Base-by-base conservation (phyloP, 78 protist genomes). In the Andalucia godoyi region DNA sequence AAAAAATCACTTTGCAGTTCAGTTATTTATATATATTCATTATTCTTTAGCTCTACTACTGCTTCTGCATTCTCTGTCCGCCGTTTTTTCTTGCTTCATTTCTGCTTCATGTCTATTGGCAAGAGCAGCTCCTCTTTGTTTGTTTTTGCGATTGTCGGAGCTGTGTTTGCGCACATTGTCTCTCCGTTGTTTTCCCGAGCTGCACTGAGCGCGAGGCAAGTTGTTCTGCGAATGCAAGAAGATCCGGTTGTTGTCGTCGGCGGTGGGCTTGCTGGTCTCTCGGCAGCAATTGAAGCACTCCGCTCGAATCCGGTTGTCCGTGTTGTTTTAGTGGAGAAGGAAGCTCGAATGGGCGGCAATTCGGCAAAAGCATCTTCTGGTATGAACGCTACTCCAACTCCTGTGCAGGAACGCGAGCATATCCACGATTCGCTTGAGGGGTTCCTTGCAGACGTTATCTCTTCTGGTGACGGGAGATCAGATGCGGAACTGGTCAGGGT, bases 291-390 rank as follows among this genome's bases (percentile, higher is more conserved):
- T n/a, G n/a, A 18, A 64, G 58, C 68, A 71, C 70, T 33, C 34
- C 58, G 34, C 25, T 39, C 10, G 29, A 49, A 73, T 17, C 47
- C 29, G 39, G 88, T 57, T 21, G 67, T 40, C n/a, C 57, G 58
- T 17, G 88, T 83, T 13, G 1, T 61, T 21, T 23, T 83, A 17
- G 15, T 83, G n/a, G 87, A 82, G 13, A 66, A 76, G 72, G n/a
- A 33, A 25, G 5, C 74, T 1, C 38, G 25, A 42, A 1, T 33
- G 23, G 91, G 91, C 1, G 91, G 91, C 34, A 85, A 85, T 76
- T 70, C 80, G 1, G 66, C 85, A 23, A 80, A 85, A 57, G 91
- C 91, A n/a, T 72, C 86, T n/a, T 72, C 81, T 1, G 86, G 91
- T 21, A 80, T 85, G 29, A 85, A 85, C 54, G 90, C 74, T 4